phyloP scores from a whole-genome alignment of 345 rosid species.

The Hypericum androsaemum region DNA sequence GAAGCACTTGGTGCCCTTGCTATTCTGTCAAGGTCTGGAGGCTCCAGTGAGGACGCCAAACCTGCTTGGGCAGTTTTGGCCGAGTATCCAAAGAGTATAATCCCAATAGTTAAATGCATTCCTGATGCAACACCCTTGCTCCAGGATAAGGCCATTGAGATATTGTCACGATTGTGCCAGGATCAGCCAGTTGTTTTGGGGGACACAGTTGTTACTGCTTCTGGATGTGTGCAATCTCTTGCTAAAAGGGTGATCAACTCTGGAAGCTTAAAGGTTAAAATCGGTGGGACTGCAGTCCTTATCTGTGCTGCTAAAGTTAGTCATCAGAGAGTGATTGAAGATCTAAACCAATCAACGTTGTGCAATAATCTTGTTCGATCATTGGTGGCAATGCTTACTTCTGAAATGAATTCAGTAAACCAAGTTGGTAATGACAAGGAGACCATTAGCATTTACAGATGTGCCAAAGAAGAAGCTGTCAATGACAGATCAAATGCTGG shows the following conservation, averaged over 20 bases:
- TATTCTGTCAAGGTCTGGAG: conserved; percentile 67
- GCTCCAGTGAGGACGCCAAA: conserved; percentile 41
- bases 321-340: conserved; percentile 71
- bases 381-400: conserved; percentile 57
- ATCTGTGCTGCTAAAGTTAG: conserved; percentile 89
- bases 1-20: conserved; percentile 96
- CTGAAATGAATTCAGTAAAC: conserved; percentile 41
- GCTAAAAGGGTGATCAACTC: conserved; percentile 72
- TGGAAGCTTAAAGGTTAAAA: conserved; percentile 55
- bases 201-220: conserved; percentile 47
- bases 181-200: conserved; percentile 80
- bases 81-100: conserved; percentile 64
- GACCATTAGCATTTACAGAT: conserved; percentile 51
- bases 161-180: conserved; percentile 74
- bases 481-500: conserved; percentile 36
- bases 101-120: conserved; percentile 76
- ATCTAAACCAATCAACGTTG: conserved; percentile 67
- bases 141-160: conserved; percentile 95
- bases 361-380: conserved; percentile 59
- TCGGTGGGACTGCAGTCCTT: conserved; percentile 92
- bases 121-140: conserved; percentile 57
- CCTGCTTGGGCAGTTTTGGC: conserved; percentile 94
- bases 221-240: conserved; percentile 58
- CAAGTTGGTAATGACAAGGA: conserved; percentile 41
- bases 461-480: conserved; percentile 42